Percentiles rank a stretch among this genome's conserved stretches.
Conservation (phyloP, 2,329 filamentous ascomycete genomes). For the Pestalotiopsis fici region DNA sequence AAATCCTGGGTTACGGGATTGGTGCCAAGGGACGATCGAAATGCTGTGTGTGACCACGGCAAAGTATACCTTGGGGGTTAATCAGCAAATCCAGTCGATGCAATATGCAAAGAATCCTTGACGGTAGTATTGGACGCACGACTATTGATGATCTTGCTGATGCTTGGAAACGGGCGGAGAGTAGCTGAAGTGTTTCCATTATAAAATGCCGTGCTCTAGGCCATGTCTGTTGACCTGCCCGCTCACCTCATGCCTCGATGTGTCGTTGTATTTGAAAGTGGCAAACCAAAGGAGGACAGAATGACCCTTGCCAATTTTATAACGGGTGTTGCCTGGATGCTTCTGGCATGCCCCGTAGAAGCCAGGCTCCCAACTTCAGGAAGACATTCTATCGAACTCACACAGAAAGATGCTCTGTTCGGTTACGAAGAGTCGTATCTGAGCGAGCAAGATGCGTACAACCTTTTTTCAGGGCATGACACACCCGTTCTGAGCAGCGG, state of each 20-base stretch:
- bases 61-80: neutral
- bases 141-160: too few relatives aligned
- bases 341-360: neutral
- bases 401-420: neutral
- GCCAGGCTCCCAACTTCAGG: neutral
- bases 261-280: too few relatives aligned
- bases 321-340: neutral
- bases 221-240: too few relatives aligned
- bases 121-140: too few relatives aligned
- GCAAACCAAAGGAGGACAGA: neutral
- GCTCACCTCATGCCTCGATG: too few relatives aligned
- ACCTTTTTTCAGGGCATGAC: neutral
- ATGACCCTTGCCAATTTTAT: neutral
- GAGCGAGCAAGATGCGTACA: neutral
- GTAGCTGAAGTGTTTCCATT: too few relatives aligned
- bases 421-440: conserved; percentile 5
- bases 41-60: neutral
- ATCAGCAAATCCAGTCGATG: neutral
- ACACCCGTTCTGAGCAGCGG: neutral
- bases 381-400: neutral
- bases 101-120: neutral
- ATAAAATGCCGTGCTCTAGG: too few relatives aligned
- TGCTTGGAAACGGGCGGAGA: too few relatives aligned
- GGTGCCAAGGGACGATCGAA: neutral
- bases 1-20: neutral